Evolutionary conservation across 495 filamentous ascomycete species (phyloP).

Genomic region (Trichoderma gamsii): DNA sequence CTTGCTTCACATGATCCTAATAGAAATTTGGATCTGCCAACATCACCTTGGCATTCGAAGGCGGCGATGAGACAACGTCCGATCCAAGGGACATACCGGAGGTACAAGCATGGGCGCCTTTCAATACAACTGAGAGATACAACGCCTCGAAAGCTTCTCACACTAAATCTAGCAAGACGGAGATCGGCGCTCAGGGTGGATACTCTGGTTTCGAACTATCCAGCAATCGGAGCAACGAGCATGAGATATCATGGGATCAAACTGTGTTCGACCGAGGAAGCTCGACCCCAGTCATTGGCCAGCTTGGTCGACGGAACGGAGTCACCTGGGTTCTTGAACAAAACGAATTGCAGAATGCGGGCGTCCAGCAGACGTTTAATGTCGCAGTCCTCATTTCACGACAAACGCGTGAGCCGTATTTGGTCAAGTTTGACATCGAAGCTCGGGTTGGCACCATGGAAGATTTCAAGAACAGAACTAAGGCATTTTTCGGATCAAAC

Average conservation of each 20-base stretch:
- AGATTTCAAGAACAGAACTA: not conserved
- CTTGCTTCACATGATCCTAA: not conserved
- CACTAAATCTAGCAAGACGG: not conserved
- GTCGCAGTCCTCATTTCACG: constrained; percentile 2
- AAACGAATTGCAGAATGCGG: not conserved
- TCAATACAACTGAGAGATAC: not conserved
- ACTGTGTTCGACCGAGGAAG: not conserved
- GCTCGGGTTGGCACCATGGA: not conserved
- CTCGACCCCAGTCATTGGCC: not conserved
- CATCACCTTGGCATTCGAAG: not conserved
- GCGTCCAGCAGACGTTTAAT: not conserved
- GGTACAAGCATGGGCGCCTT: constrained; percentile 1
- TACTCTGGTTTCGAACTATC: not conserved
- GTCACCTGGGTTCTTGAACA: not conserved
- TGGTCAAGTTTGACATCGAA: not conserved
- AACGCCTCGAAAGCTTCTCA: not conserved
- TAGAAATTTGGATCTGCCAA: not conserved
- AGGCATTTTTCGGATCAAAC: not conserved
- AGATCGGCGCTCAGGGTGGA: not conserved
- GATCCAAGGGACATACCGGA: not conserved
- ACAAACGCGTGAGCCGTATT: not conserved
- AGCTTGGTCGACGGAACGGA: not conserved
- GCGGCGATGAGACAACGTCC: no score
- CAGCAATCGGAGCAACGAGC: not conserved
- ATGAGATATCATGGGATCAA: not conserved